Base-by-base conservation (phyloP, 768 basidiomycete species). In the Pleurotus pulmonarius region DNA sequence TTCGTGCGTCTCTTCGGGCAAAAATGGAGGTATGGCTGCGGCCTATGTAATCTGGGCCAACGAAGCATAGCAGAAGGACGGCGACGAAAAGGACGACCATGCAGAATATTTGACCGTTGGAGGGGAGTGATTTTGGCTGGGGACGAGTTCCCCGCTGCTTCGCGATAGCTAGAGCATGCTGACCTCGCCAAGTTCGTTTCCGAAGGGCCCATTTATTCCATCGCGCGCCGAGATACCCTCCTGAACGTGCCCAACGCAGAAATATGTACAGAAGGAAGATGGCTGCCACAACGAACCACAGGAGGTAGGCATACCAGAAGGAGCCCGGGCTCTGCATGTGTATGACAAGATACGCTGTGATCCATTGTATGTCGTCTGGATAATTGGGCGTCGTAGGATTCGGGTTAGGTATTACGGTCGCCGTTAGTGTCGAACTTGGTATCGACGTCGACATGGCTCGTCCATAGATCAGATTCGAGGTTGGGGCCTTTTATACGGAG, bases 31-130 rank as follows among this genome's bases (percentile, higher is more conserved):
- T 58, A 45, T 78, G 65, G 56, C 76, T 71, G 75, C 86, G 85
- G 0, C 75, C 73, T 58, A 91, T 75, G 65, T 90, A 89, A 67
- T 92, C 90, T 4, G 83, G 80, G 88, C 90, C 9, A 81, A 80
- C 67, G 59, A 87, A 81, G 3, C 75, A 74, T 39, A 86, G 70
- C 3, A 76, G 65, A 13, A 83, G 59, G 4, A 78, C 70, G 15
- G 73, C 67, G 44, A 74, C 61, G 24, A 76, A 64, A 29, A 91
- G 65, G 22, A 79, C 60, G 46, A 67, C 53, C 41, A 87, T 64
- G 1, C 73, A 72, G 51, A 87, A 71, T 15, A 90, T 69, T 61
- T 88, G 83, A 0, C 82, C 80, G 62, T 90, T 85, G 48, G 87
- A 81, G 2, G 87, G 86, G 3, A 87, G 65, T 5, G 79, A 72